Conservation (phyloP, 2,329 filamentous ascomycete genomes). For the Torrubiella hemipterigena region DNA sequence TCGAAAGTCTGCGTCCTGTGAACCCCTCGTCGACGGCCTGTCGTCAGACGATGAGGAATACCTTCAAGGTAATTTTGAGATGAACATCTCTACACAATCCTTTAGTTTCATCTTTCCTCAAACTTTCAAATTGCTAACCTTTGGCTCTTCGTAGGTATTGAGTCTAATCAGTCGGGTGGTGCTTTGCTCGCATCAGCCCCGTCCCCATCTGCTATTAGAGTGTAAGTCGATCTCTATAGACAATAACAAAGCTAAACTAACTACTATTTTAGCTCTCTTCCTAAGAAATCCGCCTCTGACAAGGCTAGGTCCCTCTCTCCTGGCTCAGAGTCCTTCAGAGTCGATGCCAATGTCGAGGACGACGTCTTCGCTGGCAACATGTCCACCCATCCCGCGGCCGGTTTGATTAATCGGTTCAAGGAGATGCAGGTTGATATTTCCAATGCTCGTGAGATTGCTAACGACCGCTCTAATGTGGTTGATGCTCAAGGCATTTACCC, state of each 20-base stretch:
- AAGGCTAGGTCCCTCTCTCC: conserved; percentile 4
- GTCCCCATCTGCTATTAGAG: too few relatives aligned
- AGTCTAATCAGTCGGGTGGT: too few relatives aligned
- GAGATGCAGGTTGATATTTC: neutral
- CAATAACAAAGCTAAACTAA: neutral
- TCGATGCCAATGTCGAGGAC: conserved; percentile 6
- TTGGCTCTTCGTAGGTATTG: neutral
- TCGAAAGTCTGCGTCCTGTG: conserved; percentile 7
- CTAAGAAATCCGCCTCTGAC: conserved; percentile 4
- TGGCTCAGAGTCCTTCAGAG: conserved; percentile 5
- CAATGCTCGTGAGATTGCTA: neutral
- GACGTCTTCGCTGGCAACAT: conserved; percentile 6
- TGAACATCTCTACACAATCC: neutral
- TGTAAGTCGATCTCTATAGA: too few relatives aligned
- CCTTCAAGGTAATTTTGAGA: too few relatives aligned
- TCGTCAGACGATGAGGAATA: conserved; percentile 8
- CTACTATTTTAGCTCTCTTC: conserved; percentile 1
- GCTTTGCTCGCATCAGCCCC: too few relatives aligned
- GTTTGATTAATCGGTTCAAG: neutral
- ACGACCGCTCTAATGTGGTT: conserved; percentile 9
- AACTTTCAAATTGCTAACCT: neutral
- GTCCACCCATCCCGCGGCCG: neutral
- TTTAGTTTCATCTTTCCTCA: neutral
- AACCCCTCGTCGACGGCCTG: conserved; percentile 5
- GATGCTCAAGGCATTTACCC: conserved; percentile 42